These are phyloP conservation scores for Cercospora brassicicola DNA, from an alignment of 2,329 filamentous ascomycete genomes.

Conservation along the genomic window DNA sequence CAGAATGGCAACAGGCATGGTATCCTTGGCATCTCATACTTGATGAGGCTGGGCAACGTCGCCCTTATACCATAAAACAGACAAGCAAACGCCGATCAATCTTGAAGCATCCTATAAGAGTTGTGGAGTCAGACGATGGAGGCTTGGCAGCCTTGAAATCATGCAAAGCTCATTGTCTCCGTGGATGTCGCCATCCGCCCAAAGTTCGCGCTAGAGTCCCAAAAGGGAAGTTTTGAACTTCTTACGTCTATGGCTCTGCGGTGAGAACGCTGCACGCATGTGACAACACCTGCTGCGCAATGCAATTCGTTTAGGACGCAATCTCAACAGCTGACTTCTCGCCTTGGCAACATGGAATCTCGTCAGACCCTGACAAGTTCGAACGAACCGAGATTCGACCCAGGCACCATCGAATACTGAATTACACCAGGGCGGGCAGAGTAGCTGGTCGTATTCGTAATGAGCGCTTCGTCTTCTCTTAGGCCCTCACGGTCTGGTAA, in stretches of 20 bases:
- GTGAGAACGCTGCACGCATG: background rate
- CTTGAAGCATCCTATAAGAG: background rate
- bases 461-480: background rate
- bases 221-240: background rate
- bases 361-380: background rate
- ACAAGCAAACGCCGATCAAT: background rate
- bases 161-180: background rate
- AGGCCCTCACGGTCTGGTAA: background rate
- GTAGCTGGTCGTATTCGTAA: background rate
- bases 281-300: background rate
- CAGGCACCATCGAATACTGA: background rate
- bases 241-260: background rate
- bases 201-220: background rate
- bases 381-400: background rate
- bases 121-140: background rate
- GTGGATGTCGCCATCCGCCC: background rate
- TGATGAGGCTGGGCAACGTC: background rate
- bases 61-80: background rate
- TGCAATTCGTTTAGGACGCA: background rate
- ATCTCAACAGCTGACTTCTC: background rate
- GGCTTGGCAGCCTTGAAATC: background rate
- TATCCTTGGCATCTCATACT: background rate
- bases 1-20: background rate
- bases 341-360: background rate
- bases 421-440: background rate